Evolutionary conservation across 257 asterid species (phyloP).

Genomic region (Gentiana dahurica): DNA sequence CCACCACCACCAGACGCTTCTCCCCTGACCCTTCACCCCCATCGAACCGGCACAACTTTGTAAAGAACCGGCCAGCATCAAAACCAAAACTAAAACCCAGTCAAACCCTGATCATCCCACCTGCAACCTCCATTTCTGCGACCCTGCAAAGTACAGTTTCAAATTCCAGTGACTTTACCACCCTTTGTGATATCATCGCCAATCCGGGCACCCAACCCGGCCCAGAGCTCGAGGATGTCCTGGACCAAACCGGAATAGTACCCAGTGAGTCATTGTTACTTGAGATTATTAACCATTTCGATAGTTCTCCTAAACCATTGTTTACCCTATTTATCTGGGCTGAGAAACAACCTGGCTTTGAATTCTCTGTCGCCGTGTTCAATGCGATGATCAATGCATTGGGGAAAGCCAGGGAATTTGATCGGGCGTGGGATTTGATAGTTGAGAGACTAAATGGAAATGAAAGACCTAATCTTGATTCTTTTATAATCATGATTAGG

Average conservation of each 20-base stretch:
- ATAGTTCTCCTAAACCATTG: constrained; percentile 59
- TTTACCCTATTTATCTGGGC: constrained; percentile 63
- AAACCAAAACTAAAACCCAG: constrained; percentile 15
- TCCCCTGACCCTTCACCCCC: constrained; percentile 24
- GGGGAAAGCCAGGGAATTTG: constrained; percentile 65
- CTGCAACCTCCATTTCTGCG: constrained; percentile 11
- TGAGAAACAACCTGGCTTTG: constrained; percentile 37
- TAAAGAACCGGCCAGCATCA: constrained; percentile 6
- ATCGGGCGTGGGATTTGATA: constrained; percentile 62
- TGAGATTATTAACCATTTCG: constrained; percentile 37
- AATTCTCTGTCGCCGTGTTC: constrained; percentile 33
- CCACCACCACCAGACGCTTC: constrained; percentile 16
- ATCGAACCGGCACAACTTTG: constrained; percentile 28
- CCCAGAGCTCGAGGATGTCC: constrained; percentile 46
- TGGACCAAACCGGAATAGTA: constrained; percentile 24
- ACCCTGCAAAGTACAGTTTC: constrained; percentile 24
- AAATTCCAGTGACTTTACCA: constrained; percentile 24
- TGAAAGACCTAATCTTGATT: constrained; percentile 38
- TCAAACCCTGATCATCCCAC: constrained; percentile 8
- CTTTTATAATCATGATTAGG: constrained; percentile 62
- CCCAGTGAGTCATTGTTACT: constrained; percentile 36
- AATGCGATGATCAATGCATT: constrained; percentile 60
- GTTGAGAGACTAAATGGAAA: constrained; percentile 25
- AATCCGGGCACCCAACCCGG: constrained; percentile 37
- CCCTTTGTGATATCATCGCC: constrained; percentile 34